A percentile compares a stretch with the other conserved stretches of the same genome.
Evolutionary conservation across 495 filamentous ascomycete species (phyloP).

Genomic region (Aspergillus heteromorphus): DNA sequence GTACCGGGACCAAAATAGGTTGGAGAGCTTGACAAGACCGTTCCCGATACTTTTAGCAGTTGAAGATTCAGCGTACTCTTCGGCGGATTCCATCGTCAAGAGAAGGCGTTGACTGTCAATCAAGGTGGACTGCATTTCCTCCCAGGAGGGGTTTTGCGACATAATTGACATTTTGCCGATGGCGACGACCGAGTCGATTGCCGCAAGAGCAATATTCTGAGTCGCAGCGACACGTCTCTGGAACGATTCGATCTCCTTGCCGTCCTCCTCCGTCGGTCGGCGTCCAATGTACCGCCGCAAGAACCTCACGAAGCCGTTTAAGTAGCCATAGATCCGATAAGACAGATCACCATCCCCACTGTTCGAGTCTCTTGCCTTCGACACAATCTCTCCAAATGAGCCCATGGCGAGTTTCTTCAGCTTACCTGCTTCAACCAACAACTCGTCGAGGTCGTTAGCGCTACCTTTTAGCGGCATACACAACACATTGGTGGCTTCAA

Average conservation of each 20-base stretch:
- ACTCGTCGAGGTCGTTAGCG: constrained; percentile 60
- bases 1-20: constrained; percentile 69
- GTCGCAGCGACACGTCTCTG: constrained; percentile 26
- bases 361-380: constrained; percentile 18
- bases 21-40: constrained; percentile 57
- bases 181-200: constrained; percentile 37
- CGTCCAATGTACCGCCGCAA: constrained; percentile 44
- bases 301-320: constrained; percentile 38
- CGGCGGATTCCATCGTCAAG: constrained; percentile 29
- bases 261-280: constrained; percentile 24
- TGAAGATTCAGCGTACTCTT: constrained; percentile 15
- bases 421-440: constrained; percentile 58
- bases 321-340: constrained; percentile 29
- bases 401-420: constrained; percentile 56
- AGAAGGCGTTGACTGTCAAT: constrained; percentile 37
- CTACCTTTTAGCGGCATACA: constrained; percentile 60
- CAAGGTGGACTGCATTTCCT: constrained; percentile 33
- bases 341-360: constrained; percentile 18
- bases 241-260: constrained; percentile 27
- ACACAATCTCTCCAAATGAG: constrained; percentile 41
- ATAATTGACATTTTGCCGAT: constrained; percentile 38
- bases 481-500: constrained; percentile 41
- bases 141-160: constrained; percentile 36
- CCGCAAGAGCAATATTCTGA: constrained; percentile 36
- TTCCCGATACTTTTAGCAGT: constrained; percentile 20